A percentile compares a stretch with the other conserved stretches of the same genome.
Conservation (phyloP, 495 filamentous ascomycete genomes). For the Penicillium paradoxum region DNA sequence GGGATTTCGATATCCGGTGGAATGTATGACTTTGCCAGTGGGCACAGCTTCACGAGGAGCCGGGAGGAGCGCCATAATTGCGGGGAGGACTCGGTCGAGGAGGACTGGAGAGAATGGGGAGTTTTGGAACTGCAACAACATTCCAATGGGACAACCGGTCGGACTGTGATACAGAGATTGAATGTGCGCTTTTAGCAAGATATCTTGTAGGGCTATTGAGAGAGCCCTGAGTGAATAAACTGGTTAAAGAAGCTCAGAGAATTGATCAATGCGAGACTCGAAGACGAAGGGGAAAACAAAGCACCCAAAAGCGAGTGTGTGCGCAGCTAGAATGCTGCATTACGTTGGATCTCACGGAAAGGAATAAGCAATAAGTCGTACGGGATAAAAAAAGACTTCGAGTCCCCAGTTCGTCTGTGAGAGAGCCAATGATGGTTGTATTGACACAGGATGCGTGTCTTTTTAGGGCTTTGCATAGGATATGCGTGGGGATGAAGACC, state of each 20-base stretch:
- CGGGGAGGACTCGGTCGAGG: conserved; percentile 3
- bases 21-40: background rate
- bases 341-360: conserved; percentile 3
- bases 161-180: background rate
- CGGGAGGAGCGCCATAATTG: conserved; percentile 6
- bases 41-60: background rate
- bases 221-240: background rate
- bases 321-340: conserved; percentile 7
- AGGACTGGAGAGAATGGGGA: conserved; percentile 1
- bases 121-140: conserved; percentile 4
- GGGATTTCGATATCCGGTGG: background rate
- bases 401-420: background rate
- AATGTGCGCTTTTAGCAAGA: background rate
- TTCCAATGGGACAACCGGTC: background rate
- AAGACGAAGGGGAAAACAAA: background rate
- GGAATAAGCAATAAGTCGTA: conserved; percentile 3
- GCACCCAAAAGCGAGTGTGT: background rate
- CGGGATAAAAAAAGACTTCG: background rate
- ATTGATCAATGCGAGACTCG: no score
- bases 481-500: background rate
- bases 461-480: background rate
- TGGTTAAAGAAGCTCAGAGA: background rate
- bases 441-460: background rate
- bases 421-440: background rate
- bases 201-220: background rate